A percentile compares a stretch with the other conserved stretches of the same genome.
These are phyloP conservation scores for Ceratobasidium sp. DNA, from an alignment of 1,284 basidiomycete species.

Conservation along the genomic window DNA sequence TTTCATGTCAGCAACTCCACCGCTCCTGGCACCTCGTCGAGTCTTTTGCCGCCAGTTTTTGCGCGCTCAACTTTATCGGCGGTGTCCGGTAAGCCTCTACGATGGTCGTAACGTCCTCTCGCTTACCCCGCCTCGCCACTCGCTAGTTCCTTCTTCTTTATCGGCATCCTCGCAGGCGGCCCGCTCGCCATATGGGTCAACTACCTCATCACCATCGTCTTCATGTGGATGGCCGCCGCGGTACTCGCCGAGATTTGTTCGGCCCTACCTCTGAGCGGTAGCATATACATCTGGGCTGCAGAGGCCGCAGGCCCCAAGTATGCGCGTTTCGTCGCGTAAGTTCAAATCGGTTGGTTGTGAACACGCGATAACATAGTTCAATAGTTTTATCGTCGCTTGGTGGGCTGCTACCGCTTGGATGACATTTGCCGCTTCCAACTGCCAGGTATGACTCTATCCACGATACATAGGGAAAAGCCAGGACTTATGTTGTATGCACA, in stretches of 20 bases:
- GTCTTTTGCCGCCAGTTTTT: constrained; percentile 84
- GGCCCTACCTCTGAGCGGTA: constrained; percentile 82
- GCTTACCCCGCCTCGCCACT: constrained; percentile 32
- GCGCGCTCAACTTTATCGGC: constrained; percentile 85
- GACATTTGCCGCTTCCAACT: constrained; percentile 84
- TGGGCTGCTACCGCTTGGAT: constrained; percentile 91
- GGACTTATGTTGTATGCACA: constrained; percentile 48
- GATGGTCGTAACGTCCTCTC: background rate
- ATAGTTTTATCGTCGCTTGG: constrained; percentile 82
- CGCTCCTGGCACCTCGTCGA: constrained; percentile 81
- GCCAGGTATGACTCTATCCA: constrained; percentile 62
- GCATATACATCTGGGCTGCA: constrained; percentile 90
- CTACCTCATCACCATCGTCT: constrained; percentile 77
- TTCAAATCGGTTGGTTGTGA: background rate
- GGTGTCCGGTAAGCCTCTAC: constrained; percentile 66
- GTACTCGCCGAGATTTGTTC: constrained; percentile 88
- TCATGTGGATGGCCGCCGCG: constrained; percentile 84
- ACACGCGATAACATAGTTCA: background rate
- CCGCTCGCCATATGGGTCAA: constrained; percentile 69
- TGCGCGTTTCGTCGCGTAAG: constrained; percentile 70
- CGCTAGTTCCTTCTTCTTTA: constrained; percentile 73
- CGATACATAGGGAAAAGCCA: background rate
- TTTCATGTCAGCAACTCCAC: constrained; percentile 69
- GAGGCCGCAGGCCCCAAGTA: constrained; percentile 86
- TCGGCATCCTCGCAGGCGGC: constrained; percentile 82